These are phyloP conservation scores for Cymbidium sinense DNA, from an alignment of 106 monocot species.

Conservation along the genomic window DNA sequence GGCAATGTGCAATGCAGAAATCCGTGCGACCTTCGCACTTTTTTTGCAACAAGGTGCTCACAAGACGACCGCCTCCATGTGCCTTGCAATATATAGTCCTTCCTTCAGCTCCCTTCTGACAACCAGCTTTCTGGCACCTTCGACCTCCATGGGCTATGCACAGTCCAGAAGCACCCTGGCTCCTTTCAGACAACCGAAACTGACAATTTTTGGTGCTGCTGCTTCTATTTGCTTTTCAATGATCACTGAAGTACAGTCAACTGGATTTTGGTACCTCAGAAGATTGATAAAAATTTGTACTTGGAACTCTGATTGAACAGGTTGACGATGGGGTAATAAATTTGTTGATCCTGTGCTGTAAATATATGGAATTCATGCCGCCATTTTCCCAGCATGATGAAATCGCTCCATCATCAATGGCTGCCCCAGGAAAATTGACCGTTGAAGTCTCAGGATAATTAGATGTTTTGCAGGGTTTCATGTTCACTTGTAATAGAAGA, in stretches of 20 bases:
- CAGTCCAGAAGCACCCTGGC: constrained; percentile 49
- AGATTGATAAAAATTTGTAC: constrained; percentile 11
- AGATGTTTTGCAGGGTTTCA: not conserved
- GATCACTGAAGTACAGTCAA: constrained; percentile 34
- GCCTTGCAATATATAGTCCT: constrained; percentile 53
- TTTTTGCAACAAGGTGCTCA: constrained; percentile 44
- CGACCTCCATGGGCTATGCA: constrained; percentile 56
- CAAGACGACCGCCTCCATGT: constrained; percentile 48
- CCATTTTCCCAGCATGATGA: constrained; percentile 12
- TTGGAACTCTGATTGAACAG: constrained; percentile 6
- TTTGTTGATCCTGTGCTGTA: too few relatives aligned
- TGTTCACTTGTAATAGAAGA: constrained; percentile 23
- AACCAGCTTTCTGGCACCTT: constrained; percentile 41
- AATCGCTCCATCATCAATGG: constrained; percentile 12
- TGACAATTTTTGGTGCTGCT: constrained; percentile 26
- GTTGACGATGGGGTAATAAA: too few relatives aligned
- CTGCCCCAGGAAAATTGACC: not conserved
- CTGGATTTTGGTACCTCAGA: constrained; percentile 11
- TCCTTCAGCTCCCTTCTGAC: constrained; percentile 58
- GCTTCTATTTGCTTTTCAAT: constrained; percentile 6
- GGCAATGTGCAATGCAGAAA: constrained; percentile 49
- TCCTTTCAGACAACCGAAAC: constrained; percentile 44
- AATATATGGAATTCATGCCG: not conserved
- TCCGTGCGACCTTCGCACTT: constrained; percentile 60
- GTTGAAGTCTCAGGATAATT: constrained; percentile 1